Evolutionary conservation across 495 filamentous ascomycete species (phyloP).

Genomic region (Penicillium roqueforti): DNA sequence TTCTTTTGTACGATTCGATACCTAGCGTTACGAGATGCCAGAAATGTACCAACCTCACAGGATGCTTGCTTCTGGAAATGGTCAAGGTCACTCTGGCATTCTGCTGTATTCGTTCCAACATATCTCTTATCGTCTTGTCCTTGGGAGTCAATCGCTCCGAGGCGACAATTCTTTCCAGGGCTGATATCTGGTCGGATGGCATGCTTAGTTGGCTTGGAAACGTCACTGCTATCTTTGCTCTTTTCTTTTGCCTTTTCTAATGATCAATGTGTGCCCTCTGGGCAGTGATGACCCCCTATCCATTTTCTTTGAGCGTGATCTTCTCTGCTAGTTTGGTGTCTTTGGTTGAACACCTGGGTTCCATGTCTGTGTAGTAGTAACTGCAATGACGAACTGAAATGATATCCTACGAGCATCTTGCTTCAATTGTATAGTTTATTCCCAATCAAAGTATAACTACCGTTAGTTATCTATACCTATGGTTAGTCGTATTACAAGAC

Average conservation of each 20-base stretch:
- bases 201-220: conserved; percentile 3
- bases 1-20: conserved; percentile 26
- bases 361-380: conserved; percentile 17
- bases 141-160: neutral
- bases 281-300: conserved; percentile 17
- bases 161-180: neutral
- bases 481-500: no score
- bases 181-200: conserved; percentile 1
- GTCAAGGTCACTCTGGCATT: conserved; percentile 13
- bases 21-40: conserved; percentile 26
- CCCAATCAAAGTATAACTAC: no score
- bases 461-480: no score
- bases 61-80: conserved; percentile 14
- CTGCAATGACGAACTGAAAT: conserved; percentile 10
- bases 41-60: conserved; percentile 22
- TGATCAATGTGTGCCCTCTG: conserved; percentile 6
- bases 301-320: conserved; percentile 25
- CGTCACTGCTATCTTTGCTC: conserved; percentile 11
- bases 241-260: neutral
- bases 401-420: conserved; percentile 8
- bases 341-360: conserved; percentile 18
- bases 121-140: neutral
- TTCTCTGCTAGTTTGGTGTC: conserved; percentile 15
- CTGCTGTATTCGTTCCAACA: conserved; percentile 14
- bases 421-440: neutral